phyloP scores from a whole-genome alignment of 306 rosid species.

The Lablab purpureus region DNA sequence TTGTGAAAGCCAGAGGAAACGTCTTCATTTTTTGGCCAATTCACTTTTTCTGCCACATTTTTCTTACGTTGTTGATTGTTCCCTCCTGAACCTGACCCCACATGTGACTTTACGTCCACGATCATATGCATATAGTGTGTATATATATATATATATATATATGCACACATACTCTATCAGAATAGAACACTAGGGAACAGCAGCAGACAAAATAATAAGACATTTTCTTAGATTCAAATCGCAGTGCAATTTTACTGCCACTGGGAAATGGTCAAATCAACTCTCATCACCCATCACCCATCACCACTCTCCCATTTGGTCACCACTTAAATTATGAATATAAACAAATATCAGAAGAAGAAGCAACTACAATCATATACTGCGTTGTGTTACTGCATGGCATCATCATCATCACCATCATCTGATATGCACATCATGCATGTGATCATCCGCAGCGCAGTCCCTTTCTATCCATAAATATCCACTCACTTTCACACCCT shows the following conservation, averaged over 20 bases:
- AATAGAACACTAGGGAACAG: constrained; percentile 1
- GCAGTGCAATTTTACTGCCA: constrained; percentile 43
- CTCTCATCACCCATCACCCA: constrained; percentile 23
- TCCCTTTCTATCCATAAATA: constrained; percentile 24
- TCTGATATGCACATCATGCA: constrained; percentile 24
- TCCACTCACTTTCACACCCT: constrained; percentile 27
- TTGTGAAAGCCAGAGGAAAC: constrained; percentile 12
- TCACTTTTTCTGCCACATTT: constrained; percentile 34
- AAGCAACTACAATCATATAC: constrained; percentile 28
- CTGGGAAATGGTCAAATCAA: constrained; percentile 42
- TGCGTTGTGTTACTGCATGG: not conserved
- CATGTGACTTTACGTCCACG: not conserved
- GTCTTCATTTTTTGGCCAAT: constrained; percentile 20
- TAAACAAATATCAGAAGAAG: constrained; percentile 30
- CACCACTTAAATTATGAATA: constrained; percentile 37
- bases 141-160: not conserved
- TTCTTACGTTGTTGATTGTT: constrained; percentile 43
- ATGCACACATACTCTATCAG: not conserved
- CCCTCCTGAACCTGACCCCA: constrained; percentile 32
- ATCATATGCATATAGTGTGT: not conserved
- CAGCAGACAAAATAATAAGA: constrained; percentile 38
- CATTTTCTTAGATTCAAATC: constrained; percentile 42
- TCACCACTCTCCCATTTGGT: constrained; percentile 29
- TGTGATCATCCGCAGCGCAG: constrained; percentile 29
- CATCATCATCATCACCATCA: constrained; percentile 15